Evolutionary conservation across 2,329 filamentous ascomycete species (phyloP), one percentile per base, ranked within the genome.

Genomic region (Microdochium nivale): DNA sequence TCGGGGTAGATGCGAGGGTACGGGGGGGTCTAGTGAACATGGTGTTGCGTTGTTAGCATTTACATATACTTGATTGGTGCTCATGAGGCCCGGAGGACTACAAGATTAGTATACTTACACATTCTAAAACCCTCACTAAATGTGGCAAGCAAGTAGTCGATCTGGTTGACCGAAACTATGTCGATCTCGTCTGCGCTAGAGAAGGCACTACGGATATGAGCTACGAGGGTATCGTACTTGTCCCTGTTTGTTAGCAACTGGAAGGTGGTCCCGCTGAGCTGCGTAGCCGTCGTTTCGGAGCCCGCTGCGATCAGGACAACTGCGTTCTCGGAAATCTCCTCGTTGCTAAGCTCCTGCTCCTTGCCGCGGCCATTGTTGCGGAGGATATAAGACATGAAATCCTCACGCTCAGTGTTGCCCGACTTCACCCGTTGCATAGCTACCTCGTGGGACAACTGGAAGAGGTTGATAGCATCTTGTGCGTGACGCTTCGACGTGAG

Each of bases 261-360:
- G 53, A 67, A 78, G 0, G 63, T 56, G 54, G 65, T 57, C 56
- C 72, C 59, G 55, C 67, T 62, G 16, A 78, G 62, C 2, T 73
- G 61, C 0, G 74, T 76, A 0, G 76, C 72, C 1, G 75, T 77
- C 5, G 76, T 80, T 57, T 79, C 76, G 2, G 71, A 73, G 3
- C 76, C 75, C 5, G 74, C 75, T 14, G 73, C 60, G 27, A 78
- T 64, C 3, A 71, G 57, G 11, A 66, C 55, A 16, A 51, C 56
- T 4, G 60, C 57, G 50, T 65, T 66, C 35, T 49, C 50, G 3
- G 52, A 51, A 0, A 66, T 52, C 30, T 61, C 51, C 13, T 58
- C 54, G 16, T 61, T 32, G 23, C 49, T 53, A 24, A 64, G 53
- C n/a, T 56, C 47, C 27, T 56, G 33, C 35, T 25, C 32, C 7